A percentile compares a stretch with the other conserved stretches of the same genome.
phyloP scores from a whole-genome alignment of 345 rosid genomes.

The Hibiscus syriacus region DNA sequence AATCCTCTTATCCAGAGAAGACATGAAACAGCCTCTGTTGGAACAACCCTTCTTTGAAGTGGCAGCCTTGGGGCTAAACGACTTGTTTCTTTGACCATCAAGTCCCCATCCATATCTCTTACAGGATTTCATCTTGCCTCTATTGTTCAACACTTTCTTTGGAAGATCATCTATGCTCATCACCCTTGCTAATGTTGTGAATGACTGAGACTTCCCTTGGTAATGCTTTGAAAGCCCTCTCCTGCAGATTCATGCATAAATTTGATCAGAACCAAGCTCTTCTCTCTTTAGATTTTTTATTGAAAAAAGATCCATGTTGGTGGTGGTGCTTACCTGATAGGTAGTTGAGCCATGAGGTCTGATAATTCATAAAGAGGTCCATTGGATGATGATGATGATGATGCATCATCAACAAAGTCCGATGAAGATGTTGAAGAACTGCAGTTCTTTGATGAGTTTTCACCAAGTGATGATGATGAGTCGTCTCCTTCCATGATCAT shows the following conservation, averaged over 20 bases:
- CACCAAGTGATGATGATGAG: slow-evolving; percentile 36
- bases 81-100: slow-evolving; percentile 23
- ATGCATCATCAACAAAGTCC: slow-evolving; percentile 48
- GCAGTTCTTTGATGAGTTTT: slow-evolving; percentile 28
- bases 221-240: slow-evolving; percentile 54
- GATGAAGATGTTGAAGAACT: slow-evolving; percentile 33
- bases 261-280: no score
- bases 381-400: slow-evolving; percentile 13
- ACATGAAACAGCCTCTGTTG: slow-evolving; percentile 23
- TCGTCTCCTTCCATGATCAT: slow-evolving; percentile 16
- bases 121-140: slow-evolving; percentile 31
- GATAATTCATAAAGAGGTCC: slow-evolving; percentile 63
- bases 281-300: no score
- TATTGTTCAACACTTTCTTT: slow-evolving; percentile 31
- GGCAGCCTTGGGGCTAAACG: slow-evolving; percentile 38
- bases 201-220: slow-evolving; percentile 82
- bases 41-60: slow-evolving; percentile 43
- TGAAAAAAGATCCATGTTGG: no score
- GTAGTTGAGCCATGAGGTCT: slow-evolving; percentile 60
- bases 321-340: slow-evolving; percentile 53
- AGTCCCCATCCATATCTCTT: slow-evolving; percentile 45
- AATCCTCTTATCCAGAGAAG: slow-evolving; percentile 36
- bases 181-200: slow-evolving; percentile 60
- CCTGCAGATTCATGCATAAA: not conserved
- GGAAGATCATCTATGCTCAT: slow-evolving; percentile 30